Base-by-base conservation (phyloP, 208 protist genomes). In the Balamuthia mandrillaris region DNA sequence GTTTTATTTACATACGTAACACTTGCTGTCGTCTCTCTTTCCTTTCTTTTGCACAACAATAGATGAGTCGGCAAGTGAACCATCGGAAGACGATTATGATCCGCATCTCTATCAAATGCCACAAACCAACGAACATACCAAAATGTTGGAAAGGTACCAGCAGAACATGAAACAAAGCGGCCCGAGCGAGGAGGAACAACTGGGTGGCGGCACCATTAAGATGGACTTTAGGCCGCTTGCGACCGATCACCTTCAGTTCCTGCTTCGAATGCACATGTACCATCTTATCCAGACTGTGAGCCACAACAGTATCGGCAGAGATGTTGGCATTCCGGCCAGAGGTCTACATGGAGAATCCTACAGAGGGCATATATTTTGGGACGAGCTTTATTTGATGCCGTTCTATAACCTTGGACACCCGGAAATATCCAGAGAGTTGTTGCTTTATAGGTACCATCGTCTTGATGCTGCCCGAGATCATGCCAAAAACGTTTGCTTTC, bases 291-390 rank as follows among this genome's bases (percentile, higher is more conserved):
- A 86, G 47, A 86, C 66, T 7, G 66, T 60, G 12, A 68, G 47
- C 31, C 35, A 56, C 21, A 86, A 86, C 45, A 70, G 51, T 3
- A 86, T 65, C 31, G 66, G 61, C 41, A 24, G 49, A 6, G 86
- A 88, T 77, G 52, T 72, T 24, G 35, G 33, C 24, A 78, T 88
- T 42, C 66, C 70, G 6, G 84, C 84, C 16, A 86, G 84, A 0
- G 86, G 86, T 27, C 70, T 88, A 47, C 66, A 78, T n/a, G 86
- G 86, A 37, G 86, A 88, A 35, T 41, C 61, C 52, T 88, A 88
- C 44, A 16, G 85, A 35, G 86, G 86, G 7, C 86, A 88, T 31
- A 74, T 88, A 31, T 88, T 88, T 45, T 88, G 86, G 86, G 86
- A 88, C 60, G 86, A 88, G 66, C 39, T 88, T n/a, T 88, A 66